Evolutionary conservation across 257 asterid species (phyloP).

Genomic region (Petunia axillaris): DNA sequence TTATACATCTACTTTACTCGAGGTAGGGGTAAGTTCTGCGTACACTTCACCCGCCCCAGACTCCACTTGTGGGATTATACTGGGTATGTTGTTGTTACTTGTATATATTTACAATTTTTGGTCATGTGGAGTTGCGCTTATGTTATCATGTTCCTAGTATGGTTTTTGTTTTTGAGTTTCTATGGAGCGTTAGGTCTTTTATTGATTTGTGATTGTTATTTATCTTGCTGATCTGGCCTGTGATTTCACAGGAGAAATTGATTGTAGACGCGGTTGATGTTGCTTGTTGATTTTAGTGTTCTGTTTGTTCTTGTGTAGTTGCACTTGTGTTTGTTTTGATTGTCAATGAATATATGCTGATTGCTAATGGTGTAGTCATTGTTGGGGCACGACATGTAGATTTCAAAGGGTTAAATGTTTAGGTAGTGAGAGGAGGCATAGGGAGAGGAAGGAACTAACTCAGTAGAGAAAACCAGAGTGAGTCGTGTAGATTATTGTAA

Average conservation of each 20-base stretch:
- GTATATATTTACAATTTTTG: no score
- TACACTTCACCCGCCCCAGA: no score
- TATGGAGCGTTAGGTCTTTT: neutral
- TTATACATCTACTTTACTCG: no score
- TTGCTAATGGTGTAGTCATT: neutral
- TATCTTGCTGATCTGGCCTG: neutral
- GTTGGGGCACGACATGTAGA: neutral
- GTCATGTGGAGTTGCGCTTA: no score
- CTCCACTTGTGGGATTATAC: no score
- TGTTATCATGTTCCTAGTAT: neutral
- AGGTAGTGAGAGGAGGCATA: neutral
- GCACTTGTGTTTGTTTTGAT: neutral
- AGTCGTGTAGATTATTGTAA: no score
- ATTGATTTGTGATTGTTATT: neutral
- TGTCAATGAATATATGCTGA: neutral
- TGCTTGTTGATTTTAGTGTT: neutral
- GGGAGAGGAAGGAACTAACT: neutral
- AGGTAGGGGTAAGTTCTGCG: no score
- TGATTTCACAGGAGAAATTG: neutral
- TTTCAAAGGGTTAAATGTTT: neutral
- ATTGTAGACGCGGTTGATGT: neutral
- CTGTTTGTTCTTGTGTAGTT: neutral
- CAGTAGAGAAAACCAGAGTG: neutral
- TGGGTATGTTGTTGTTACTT: no score
- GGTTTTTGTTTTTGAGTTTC: neutral